Percentiles rank a stretch among this genome's conserved stretches.
Evolutionary conservation across 345 rosid genomes (phyloP).

Genomic region (Heritiera littoralis): DNA sequence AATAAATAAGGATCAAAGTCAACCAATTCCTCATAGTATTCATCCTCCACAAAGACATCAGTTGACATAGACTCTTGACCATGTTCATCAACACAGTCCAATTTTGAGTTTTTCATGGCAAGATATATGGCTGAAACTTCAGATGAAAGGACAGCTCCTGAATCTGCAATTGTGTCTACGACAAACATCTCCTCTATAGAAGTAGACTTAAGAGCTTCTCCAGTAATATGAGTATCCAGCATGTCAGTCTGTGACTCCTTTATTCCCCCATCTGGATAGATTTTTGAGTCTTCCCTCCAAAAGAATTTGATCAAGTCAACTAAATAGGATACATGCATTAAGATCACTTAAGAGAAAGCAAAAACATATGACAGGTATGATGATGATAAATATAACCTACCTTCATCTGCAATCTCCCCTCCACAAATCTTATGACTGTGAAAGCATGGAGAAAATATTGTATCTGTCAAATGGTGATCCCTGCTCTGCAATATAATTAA

Average conservation of each 20-base stretch:
- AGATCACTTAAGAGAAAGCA: not conserved
- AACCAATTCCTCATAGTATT: conserved; percentile 71
- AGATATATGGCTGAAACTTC: conserved; percentile 92
- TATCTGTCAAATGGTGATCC: conserved; percentile 32
- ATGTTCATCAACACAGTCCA: conserved; percentile 83
- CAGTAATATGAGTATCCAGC: conserved; percentile 27
- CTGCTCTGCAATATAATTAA: conserved; percentile 38
- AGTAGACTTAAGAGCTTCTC: conserved; percentile 28
- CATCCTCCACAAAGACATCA: conserved; percentile 69
- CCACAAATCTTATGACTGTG: conserved; percentile 43
- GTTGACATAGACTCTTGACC: conserved; percentile 77
- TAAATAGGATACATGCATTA: conserved; percentile 19
- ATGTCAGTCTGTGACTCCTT: conserved; percentile 26
- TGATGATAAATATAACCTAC: conserved; percentile 28
- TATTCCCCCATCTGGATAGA: conserved; percentile 27
- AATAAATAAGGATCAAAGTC: conserved; percentile 93
- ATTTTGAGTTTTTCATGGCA: conserved; percentile 93
- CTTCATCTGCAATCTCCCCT: conserved; percentile 40
- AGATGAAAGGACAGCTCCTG: conserved; percentile 56
- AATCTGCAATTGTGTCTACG: conserved; percentile 47
- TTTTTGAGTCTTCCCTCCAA: conserved; percentile 35
- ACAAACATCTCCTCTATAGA: conserved; percentile 41
- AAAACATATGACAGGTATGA: not conserved
- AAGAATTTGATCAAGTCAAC: conserved; percentile 37
- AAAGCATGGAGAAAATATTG: conserved; percentile 69